These are phyloP conservation scores for Wickerhamiella vanderwaltii DNA, from an alignment of 805 yeast species.

Conservation along the genomic window DNA sequence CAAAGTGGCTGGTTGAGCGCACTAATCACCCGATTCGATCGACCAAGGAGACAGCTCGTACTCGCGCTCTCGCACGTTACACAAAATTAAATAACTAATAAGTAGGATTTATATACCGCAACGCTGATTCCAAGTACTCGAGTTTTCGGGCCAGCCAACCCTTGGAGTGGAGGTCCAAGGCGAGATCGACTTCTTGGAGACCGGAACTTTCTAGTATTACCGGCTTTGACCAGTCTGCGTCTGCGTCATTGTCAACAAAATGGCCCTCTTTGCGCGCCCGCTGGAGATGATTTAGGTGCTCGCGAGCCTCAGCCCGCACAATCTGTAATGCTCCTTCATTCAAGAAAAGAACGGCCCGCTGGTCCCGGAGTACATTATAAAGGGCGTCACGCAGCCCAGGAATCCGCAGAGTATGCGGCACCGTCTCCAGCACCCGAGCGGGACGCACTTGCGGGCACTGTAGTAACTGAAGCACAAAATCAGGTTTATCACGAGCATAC, in stretches of 20 bases:
- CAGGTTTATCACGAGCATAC: constrained; percentile 58
- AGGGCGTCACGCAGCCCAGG: constrained; percentile 54
- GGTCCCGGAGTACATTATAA: constrained; percentile 48
- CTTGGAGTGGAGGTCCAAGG: neutral
- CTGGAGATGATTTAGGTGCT: constrained; percentile 2
- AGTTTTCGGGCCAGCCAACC: constrained; percentile 8
- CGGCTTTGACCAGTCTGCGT: neutral
- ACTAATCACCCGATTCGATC: no score
- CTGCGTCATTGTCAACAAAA: neutral
- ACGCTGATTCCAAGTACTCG: neutral
- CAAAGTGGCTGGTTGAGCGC: no score
- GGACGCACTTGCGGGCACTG: constrained; percentile 42
- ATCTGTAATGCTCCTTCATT: constrained; percentile 45
- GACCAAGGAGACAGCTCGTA: no score
- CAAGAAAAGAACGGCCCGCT: constrained; percentile 39
- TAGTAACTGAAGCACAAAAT: constrained; percentile 63
- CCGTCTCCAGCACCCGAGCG: constrained; percentile 49
- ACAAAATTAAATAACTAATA: neutral
- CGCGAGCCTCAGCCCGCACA: constrained; percentile 35
- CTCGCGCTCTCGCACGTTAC: neutral
- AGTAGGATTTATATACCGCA: constrained; percentile 2
- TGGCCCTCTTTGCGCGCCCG: constrained; percentile 8
- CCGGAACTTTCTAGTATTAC: neutral
- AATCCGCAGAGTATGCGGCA: constrained; percentile 51
- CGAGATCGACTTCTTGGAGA: neutral